Conservation (phyloP, 495 filamentous ascomycete genomes). For the Jackrogersella minutella region DNA sequence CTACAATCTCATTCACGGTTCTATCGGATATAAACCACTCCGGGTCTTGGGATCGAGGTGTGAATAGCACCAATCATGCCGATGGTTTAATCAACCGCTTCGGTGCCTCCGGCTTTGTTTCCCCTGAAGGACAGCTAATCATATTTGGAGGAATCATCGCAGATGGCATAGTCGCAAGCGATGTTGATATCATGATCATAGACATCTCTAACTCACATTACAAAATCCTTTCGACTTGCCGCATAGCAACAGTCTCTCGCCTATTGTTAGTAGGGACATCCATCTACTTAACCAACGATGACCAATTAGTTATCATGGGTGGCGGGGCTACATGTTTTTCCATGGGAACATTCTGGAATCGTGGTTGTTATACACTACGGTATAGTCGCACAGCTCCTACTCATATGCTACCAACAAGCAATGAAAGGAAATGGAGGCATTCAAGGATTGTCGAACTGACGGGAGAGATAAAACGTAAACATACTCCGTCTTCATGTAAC, state of each 20-base stretch:
- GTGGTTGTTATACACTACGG: slow-evolving; percentile 55
- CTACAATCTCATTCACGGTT: slow-evolving; percentile 37
- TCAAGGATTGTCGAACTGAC: slow-evolving; percentile 31
- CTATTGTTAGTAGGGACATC: slow-evolving; percentile 75
- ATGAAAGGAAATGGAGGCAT: slow-evolving; percentile 17
- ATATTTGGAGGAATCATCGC: slow-evolving; percentile 61
- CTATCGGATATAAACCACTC: slow-evolving; percentile 1
- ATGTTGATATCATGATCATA: slow-evolving; percentile 43
- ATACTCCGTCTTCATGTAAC: not conserved
- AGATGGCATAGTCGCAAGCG: slow-evolving; percentile 47
- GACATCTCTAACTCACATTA: slow-evolving; percentile 9
- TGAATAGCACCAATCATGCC: not conserved
- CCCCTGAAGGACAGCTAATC: slow-evolving; percentile 33
- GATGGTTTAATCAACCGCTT: slow-evolving; percentile 44
- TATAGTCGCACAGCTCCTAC: not conserved
- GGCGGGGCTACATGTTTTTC: slow-evolving; percentile 92
- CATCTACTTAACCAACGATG: slow-evolving; percentile 44
- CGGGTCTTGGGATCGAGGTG: not conserved
- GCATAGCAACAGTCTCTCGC: slow-evolving; percentile 38
- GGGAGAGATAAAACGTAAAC: slow-evolving; percentile 17
- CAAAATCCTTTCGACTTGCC: slow-evolving; percentile 22
- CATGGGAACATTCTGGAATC: slow-evolving; percentile 81
- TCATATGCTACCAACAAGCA: not conserved
- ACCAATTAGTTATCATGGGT: slow-evolving; percentile 68
- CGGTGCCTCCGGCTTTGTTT: slow-evolving; percentile 45